Conservation (phyloP, 164 flowering plant genomes). For the Umbilicus rupestris region DNA sequence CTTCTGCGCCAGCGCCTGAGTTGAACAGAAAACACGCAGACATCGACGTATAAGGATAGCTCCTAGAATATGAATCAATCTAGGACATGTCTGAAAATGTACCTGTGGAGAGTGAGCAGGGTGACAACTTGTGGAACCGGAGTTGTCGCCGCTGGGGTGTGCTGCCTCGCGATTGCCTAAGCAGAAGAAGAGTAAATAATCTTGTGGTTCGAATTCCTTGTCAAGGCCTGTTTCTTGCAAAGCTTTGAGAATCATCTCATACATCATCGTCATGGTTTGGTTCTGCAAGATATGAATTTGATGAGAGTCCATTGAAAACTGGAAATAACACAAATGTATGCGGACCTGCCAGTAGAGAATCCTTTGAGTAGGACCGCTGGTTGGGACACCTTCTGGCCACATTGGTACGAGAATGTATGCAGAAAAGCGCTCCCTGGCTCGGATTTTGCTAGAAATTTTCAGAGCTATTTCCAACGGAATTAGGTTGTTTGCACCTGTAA, state of each 20-base stretch:
- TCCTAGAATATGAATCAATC: background rate
- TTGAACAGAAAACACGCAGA: background rate
- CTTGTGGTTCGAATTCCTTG: slow-evolving; percentile 9
- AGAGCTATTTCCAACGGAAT: slow-evolving; percentile 16
- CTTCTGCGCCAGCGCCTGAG: slow-evolving; percentile 7
- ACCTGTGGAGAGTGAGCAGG: slow-evolving; percentile 10
- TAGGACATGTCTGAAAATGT: background rate
- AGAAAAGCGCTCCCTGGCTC: slow-evolving; percentile 12
- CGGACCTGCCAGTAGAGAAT: slow-evolving; percentile 15
- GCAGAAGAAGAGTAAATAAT: slow-evolving; percentile 11
- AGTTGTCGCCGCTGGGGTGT: background rate
- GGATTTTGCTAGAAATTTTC: slow-evolving; percentile 14
- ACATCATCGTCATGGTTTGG: slow-evolving; percentile 14
- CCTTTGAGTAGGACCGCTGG: slow-evolving; percentile 11
- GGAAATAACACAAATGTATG: background rate
- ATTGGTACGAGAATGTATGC: slow-evolving; percentile 14
- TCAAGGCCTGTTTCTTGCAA: slow-evolving; percentile 10
- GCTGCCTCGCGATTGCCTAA: slow-evolving; percentile 12
- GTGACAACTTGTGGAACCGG: background rate
- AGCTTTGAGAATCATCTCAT: slow-evolving; percentile 11
- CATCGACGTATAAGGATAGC: background rate
- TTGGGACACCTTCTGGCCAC: slow-evolving; percentile 19
- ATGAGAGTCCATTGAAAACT: background rate
- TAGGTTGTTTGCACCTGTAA: slow-evolving; percentile 11
- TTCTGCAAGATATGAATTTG: slow-evolving; percentile 1